phyloP scores from a whole-genome alignment of 352 stramenopile genomes.

The Blastocystis sp. region DNA sequence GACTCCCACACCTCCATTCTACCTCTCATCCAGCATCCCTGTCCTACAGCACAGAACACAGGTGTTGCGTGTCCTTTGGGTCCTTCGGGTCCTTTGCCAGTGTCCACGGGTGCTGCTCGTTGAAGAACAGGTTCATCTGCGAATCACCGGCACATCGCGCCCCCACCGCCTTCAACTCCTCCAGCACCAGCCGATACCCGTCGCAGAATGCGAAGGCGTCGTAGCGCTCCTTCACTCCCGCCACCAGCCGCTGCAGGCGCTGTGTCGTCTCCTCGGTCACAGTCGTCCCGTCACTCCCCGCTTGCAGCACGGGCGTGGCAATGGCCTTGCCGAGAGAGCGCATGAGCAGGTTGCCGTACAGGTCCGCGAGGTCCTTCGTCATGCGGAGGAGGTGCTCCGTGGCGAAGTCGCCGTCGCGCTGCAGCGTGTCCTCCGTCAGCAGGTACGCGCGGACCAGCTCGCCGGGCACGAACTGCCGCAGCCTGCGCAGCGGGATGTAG shows the following conservation, averaged over 20 bases:
- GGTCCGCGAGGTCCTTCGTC: conserved; percentile 84
- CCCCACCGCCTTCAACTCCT: conserved; percentile 2
- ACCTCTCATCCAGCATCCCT: neutral
- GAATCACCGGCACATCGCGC: neutral
- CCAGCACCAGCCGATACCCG: conserved; percentile 8
- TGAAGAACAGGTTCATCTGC: conserved; percentile 57
- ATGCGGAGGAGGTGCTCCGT: conserved; percentile 82
- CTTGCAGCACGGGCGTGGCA: neutral
- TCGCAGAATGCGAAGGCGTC: conserved; percentile 14
- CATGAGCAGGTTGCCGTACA: conserved; percentile 80
- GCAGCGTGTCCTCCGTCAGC: conserved; percentile 79
- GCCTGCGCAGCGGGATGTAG: conserved; percentile 90
- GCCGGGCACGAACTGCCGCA: conserved; percentile 80
- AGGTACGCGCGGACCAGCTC: conserved; percentile 86
- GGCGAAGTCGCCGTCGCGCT: conserved; percentile 83
- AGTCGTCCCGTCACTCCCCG: neutral
- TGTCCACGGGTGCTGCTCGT: conserved; percentile 60
- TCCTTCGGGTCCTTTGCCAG: conserved; percentile 12
- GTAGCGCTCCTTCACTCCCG: neutral
- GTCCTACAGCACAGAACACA: neutral
- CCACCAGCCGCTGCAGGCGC: neutral
- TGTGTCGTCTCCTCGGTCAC: neutral
- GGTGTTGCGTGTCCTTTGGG: too few relatives aligned
- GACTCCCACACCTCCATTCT: conserved; percentile 67
- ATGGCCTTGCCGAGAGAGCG: conserved; percentile 61